Base-by-base conservation (phyloP, 495 filamentous ascomycete genomes). In the Bacidia rubella region DNA sequence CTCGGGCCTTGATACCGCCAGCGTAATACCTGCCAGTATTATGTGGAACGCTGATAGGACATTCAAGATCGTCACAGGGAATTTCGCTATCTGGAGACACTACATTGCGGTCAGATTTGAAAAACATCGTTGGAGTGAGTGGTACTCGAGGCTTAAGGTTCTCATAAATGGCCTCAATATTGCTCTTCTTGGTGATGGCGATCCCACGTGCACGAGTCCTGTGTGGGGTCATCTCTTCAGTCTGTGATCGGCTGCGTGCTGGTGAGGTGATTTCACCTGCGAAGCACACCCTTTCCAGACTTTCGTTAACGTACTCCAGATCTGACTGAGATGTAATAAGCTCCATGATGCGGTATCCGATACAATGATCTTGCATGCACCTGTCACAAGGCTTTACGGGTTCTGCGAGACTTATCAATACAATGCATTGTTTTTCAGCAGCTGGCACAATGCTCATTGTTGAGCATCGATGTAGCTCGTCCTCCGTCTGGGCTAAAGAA, bases 11-110 rank as follows among this genome's bases (percentile, higher is more conserved):
- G 2, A 35, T 50, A 10, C 47, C 47, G 10, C 32, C 12, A 21
- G 15, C 15, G 22, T 39, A 50, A 25, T 25, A 50, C 22, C 47
- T 50, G n/a, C 47, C 47, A 20, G 19, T 50, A 22, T 50, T 50
- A 19, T 50, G 47, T 17, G 47, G 47, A 22, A 50, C 23, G 7
- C 5, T n/a, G 26, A 50, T 50, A 2, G 27, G 25, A 12, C 47
- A 50, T 17, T 17, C 27, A 1, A 26, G 47, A 21, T 50, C 29
- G n/a, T 50, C 47, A 7, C 47, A 50, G n/a, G 47, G 47, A 17
- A 50, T 39, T 4, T 0, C 20, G 11, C 47, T 50, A 25, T 50
- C 47, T 7, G 47, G 47, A 35, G 47, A 50, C 17, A 50, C 10
- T 17, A 0, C 1, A 29, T 35, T 3, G 23, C 3, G 22, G 5